These are phyloP conservation scores for Globisporangium apiculatum DNA, from an alignment of 352 stramenopile species.

Conservation along the genomic window DNA sequence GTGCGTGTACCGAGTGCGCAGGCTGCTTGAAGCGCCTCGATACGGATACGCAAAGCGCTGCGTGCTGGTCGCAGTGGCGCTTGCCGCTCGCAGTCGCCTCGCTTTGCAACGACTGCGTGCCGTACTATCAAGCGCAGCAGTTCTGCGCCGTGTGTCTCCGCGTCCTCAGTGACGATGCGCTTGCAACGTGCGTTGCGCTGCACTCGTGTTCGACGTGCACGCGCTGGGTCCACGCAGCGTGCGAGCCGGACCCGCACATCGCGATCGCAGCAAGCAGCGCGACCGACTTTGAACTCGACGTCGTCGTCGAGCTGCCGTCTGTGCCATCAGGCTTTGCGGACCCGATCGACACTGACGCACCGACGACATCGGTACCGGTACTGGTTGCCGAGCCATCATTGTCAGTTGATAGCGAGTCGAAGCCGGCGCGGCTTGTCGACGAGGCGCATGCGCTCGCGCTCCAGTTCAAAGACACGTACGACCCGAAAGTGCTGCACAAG, in stretches of 20 bases:
- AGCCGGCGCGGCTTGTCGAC: slow-evolving; percentile 48
- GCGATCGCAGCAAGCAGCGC: slow-evolving; percentile 34
- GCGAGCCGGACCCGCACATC: slow-evolving; percentile 63
- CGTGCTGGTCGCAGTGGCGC: slow-evolving; percentile 64
- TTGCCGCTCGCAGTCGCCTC: slow-evolving; percentile 53
- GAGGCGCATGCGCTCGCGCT: slow-evolving; percentile 55
- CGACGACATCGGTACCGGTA: neutral
- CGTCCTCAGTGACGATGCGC: slow-evolving; percentile 33
- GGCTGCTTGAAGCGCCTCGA: slow-evolving; percentile 30
- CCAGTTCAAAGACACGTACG: slow-evolving; percentile 56
- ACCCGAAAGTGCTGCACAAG: slow-evolving; percentile 63
- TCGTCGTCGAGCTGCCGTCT: slow-evolving; percentile 25
- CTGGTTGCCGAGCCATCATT: neutral
- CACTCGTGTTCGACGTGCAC: slow-evolving; percentile 70
- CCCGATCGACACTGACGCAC: neutral
- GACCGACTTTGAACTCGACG: slow-evolving; percentile 43
- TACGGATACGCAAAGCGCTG: neutral
- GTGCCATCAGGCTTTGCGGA: neutral
- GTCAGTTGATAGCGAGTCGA: slow-evolving; percentile 9
- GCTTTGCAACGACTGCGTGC: slow-evolving; percentile 57
- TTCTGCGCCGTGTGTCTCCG: slow-evolving; percentile 69
- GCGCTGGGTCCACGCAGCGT: slow-evolving; percentile 77
- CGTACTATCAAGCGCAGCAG: slow-evolving; percentile 54
- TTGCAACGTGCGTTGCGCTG: slow-evolving; percentile 41
- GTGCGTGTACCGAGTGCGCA: slow-evolving; percentile 49